Conservation (phyloP, 1,139 yeast species). For the Magnusiomyces magnusii region DNA sequence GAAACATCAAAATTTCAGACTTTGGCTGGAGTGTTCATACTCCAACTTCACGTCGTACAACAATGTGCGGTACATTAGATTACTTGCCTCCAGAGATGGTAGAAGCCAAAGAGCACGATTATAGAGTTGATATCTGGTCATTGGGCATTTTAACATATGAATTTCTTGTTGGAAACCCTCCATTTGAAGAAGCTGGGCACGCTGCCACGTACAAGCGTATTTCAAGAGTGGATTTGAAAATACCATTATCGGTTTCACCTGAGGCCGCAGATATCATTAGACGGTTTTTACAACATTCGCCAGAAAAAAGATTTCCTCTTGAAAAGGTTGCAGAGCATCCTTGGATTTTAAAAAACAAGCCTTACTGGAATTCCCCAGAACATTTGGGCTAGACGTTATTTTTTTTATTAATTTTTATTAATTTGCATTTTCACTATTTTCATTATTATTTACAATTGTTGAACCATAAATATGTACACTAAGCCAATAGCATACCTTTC, state of each 20-base stretch:
- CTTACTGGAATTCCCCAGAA: conserved; percentile 37
- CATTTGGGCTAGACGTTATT: conserved; percentile 11
- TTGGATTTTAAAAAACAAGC: conserved; percentile 66
- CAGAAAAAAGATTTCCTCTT: conserved; percentile 55
- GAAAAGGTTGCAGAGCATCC: conserved; percentile 64
- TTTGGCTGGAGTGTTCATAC: conserved; percentile 93
- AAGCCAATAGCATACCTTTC: conserved; percentile 29
- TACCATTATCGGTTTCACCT: conserved; percentile 60
- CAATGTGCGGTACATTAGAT: conserved; percentile 93
- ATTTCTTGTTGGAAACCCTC: conserved; percentile 77
- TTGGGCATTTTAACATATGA: conserved; percentile 84
- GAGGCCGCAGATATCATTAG: conserved; percentile 75
- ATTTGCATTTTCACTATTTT: not conserved
- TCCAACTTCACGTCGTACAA: conserved; percentile 50
- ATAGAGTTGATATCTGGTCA: conserved; percentile 85
- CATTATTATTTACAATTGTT: not conserved
- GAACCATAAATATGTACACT: not conserved
- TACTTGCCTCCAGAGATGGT: conserved; percentile 96
- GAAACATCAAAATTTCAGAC: conserved; percentile 74
- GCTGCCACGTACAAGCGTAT: conserved; percentile 75
- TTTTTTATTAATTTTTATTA: not conserved
- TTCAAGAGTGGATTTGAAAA: conserved; percentile 61
- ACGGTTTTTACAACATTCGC: conserved; percentile 55
- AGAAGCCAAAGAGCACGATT: conserved; percentile 72
- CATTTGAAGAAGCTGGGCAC: conserved; percentile 75